Base-by-base conservation (phyloP, 768 basidiomycete species). In the Dentipellis fragilis region DNA sequence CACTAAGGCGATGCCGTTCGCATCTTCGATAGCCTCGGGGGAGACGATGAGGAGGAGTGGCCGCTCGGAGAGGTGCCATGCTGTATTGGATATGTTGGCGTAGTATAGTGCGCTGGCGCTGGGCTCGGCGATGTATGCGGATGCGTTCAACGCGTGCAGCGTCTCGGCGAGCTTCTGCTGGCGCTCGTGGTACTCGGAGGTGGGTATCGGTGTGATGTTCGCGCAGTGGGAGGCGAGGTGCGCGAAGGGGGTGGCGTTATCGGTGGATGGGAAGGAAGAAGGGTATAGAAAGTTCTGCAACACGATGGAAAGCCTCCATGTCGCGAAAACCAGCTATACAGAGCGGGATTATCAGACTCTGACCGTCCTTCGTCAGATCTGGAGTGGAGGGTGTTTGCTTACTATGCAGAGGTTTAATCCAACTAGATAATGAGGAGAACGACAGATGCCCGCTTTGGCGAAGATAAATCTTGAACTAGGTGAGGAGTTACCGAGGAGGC, bases 71-170 rank as follows among this genome's bases (percentile, higher is more conserved):
- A 89, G 75, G 35, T 62, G 58, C 91, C 92, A 94, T 19, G 76
- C 63, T 8, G 75, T 57, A 5, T 61, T 64, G 11, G 85, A 84
- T 56, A 90, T 75, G 61, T 89, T 90, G n/a, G 75, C 81, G 66
- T 78, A 92, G 73, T 81, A 93, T 2, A 74, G 69, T 0, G 84
- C 80, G 55, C 74, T 86, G 12, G 87, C 79, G 0, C 87, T 82
- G 22, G 92, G 89, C 65, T 93, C 90, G 6, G 85, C 80, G 36
- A 93, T 78, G 66, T 88, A 93, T 14, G 85, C 84, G 7, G 80
- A 74, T 0, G 78, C 84, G 34, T 80, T 76, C 23, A 81, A 71
- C 5, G 67, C 57, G 54, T 71, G 65, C 16, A 89, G 74, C 0
- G 66, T 69, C 12, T 70, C 69, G 1, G 83, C 83, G 29, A 89